Percentiles rank a stretch among this genome's conserved stretches.
These are phyloP conservation scores for Hawksworthiomyces lignivorus DNA, from an alignment of 2,329 filamentous ascomycete species.

Conservation along the genomic window DNA sequence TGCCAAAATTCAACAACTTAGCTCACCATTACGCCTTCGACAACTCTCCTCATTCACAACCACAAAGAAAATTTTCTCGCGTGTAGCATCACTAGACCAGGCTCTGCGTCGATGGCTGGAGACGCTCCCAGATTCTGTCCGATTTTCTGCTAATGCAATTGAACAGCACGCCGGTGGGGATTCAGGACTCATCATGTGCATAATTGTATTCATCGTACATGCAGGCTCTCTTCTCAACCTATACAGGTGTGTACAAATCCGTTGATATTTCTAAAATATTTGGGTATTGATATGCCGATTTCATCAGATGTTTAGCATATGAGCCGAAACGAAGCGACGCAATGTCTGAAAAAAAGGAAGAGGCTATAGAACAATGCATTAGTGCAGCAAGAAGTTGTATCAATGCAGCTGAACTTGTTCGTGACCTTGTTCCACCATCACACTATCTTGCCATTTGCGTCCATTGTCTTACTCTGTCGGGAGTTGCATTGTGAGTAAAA, in stretches of 20 bases:
- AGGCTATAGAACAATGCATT: slow-evolving; percentile 18
- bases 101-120: slow-evolving; percentile 17
- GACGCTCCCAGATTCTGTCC: slow-evolving; percentile 18
- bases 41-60: slow-evolving; percentile 6
- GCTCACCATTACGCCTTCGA: slow-evolving; percentile 14
- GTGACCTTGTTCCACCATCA: slow-evolving; percentile 20
- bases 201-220: slow-evolving; percentile 22
- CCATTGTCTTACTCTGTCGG: slow-evolving; percentile 20
- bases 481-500: slow-evolving; percentile 18
- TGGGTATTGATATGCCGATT: no score
- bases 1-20: slow-evolving; percentile 19
- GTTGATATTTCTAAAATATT: no score
- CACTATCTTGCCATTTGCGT: slow-evolving; percentile 22
- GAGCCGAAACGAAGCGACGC: background rate
- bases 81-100: slow-evolving; percentile 13
- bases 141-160: slow-evolving; percentile 19
- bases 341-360: background rate
- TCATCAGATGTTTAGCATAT: background rate
- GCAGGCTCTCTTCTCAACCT: slow-evolving; percentile 21
- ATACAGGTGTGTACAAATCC: slow-evolving; percentile 13
- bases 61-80: slow-evolving; percentile 6
- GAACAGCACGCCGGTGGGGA: slow-evolving; percentile 7
- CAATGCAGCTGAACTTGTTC: slow-evolving; percentile 19
- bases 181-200: slow-evolving; percentile 20
- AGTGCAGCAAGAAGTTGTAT: slow-evolving; percentile 21